Evolutionary conservation across 1,284 basidiomycete species (phyloP), one percentile per base, ranked within the genome.

Genomic region (Fomitiporia mediterranea): DNA sequence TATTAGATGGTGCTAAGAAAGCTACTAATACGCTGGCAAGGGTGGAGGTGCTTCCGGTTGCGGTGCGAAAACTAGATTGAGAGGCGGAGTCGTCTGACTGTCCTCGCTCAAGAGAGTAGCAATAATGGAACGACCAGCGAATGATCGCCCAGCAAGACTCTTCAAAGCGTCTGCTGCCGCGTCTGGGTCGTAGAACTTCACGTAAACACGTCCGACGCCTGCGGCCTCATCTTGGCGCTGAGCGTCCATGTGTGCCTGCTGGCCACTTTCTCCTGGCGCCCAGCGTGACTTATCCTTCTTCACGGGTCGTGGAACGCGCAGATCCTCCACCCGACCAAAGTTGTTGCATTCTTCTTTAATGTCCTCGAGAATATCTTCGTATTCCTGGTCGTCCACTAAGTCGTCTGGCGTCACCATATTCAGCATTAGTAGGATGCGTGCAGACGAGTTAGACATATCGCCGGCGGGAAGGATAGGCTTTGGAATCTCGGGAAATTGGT

Each of bases 361-460:
- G 69, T 99, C 96, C 67, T 97, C 94, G 61, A 92, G 84, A 56
- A 99, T 85, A 64, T 99, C 96, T 17, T 82, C 82, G 68, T 97
- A 99, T 67, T 99, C 96, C 60, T 86, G 77, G 69, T 98, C 96
- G 67, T 95, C 88, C 25, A 81, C 72, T 54, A 99, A 81, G 68
- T 99, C 96, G 56, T 99, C 96, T 2, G 91, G 73, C 0, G 91
- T 92, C 61, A 99, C 94, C 97, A 99, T 99, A 80, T 99, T 99
- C 67, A 99, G 78, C 87, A 99, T 91, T 67, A 98, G 86, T 68
- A 99, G 81, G 68, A 96, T 94, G 42, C 90, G 84, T 13, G 87
- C 84, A 43, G 86, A 79, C 9, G 71, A 72, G 30, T 72, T 72
- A 44, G 77, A 78, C 51, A 76, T 74, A 62, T 87, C 82, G 56